A percentile compares a stretch with the other conserved stretches of the same genome.
Conservation (phyloP, 805 yeast genomes). For the Wickerhamomyces kurtzmanii region DNA sequence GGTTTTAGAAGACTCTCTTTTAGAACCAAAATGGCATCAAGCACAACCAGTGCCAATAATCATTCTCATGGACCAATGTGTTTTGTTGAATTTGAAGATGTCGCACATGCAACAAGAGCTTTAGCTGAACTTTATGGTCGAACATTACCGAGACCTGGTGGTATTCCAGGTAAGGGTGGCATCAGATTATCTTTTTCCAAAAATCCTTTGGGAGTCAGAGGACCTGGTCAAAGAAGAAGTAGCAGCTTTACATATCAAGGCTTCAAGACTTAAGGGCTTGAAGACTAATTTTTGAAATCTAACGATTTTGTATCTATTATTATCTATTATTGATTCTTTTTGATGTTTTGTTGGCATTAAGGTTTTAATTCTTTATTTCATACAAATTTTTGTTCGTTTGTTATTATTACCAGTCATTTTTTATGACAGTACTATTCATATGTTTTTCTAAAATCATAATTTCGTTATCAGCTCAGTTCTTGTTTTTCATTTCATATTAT, state of each 20-base stretch:
- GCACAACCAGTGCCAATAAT: slow-evolving; percentile 10
- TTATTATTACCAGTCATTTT: no score
- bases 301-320: not conserved
- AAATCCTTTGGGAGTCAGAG: slow-evolving; percentile 95
- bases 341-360: not conserved
- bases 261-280: slow-evolving; percentile 7
- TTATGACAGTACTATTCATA: no score
- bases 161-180: slow-evolving; percentile 76
- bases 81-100: slow-evolving; percentile 97
- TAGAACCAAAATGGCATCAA: slow-evolving; percentile 53
- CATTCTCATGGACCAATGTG: slow-evolving; percentile 95
- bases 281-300: no score
- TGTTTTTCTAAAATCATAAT: no score
- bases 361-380: no score
- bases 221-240: slow-evolving; percentile 39
- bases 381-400: no score
- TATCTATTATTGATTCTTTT: slow-evolving; percentile 1
- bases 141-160: slow-evolving; percentile 74
- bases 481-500: no score
- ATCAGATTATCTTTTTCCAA: slow-evolving; percentile 89
- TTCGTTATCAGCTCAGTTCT: no score
- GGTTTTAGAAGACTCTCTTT: slow-evolving; percentile 92
- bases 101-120: slow-evolving; percentile 86
- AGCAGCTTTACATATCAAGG: slow-evolving; percentile 17
- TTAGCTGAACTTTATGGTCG: slow-evolving; percentile 90